Evolutionary conservation across 345 rosid species (phyloP).

Genomic region (Lagerstroemia speciosa): DNA sequence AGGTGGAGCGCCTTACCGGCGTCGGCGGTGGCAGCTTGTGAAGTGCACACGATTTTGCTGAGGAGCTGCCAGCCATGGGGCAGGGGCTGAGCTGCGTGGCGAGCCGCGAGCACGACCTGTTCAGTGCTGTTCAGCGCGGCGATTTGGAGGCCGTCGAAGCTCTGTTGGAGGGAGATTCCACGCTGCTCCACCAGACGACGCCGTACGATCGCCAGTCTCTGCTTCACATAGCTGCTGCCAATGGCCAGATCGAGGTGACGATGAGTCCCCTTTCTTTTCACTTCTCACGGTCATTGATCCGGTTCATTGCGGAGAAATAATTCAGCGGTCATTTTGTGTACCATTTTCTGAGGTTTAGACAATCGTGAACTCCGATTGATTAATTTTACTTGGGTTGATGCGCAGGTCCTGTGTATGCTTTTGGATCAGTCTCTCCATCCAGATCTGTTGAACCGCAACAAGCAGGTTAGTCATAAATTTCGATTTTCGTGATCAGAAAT

Average conservation of each 20-base stretch:
- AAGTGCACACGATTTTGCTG: neutral
- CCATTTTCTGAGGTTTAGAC: constrained; percentile 5
- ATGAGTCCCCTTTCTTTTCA: neutral
- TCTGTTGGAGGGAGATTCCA: constrained; percentile 47
- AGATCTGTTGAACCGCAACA: constrained; percentile 77
- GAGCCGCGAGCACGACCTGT: constrained; percentile 58
- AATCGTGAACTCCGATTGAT: neutral
- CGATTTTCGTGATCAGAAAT: neutral
- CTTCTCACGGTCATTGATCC: neutral
- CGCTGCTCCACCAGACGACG: constrained; percentile 43
- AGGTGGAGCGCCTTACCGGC: constrained; percentile 2
- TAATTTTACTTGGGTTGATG: neutral
- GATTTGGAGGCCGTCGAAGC: constrained; percentile 39
- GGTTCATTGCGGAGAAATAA: neutral
- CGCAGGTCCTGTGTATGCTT: constrained; percentile 68
- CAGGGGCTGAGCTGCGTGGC: constrained; percentile 82
- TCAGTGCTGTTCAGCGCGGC: constrained; percentile 69
- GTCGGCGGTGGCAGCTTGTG: neutral
- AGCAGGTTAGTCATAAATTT: constrained; percentile 46
- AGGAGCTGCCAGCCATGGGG: constrained; percentile 48
- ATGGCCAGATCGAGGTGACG: constrained; percentile 93
- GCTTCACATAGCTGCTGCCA: constrained; percentile 91
- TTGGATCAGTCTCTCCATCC: constrained; percentile 69
- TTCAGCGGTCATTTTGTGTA: neutral
- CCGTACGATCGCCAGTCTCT: constrained; percentile 76